phyloP scores from a whole-genome alignment of 768 basidiomycete species.

The Lactarius hengduanensis region DNA sequence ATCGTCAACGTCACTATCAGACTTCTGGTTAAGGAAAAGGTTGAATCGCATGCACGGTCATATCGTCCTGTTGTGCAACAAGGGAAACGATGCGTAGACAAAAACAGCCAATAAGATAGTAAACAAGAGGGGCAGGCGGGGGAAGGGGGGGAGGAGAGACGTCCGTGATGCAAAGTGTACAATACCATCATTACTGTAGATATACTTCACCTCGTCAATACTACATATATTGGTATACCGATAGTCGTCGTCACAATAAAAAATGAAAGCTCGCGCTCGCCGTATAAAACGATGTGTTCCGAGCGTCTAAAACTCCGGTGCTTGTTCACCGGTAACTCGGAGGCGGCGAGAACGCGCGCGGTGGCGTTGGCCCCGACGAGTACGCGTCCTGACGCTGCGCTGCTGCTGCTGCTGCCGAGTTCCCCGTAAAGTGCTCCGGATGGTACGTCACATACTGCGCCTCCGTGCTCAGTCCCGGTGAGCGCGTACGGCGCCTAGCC shows the following conservation, averaged over 20 bases:
- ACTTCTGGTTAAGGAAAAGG: no score
- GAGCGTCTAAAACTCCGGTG: not conserved
- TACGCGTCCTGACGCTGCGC: not conserved
- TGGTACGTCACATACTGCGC: constrained; percentile 1
- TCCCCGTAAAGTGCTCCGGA: not conserved
- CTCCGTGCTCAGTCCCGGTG: not conserved
- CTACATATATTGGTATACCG: not conserved
- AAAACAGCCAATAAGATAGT: not conserved
- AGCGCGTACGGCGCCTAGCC: not conserved
- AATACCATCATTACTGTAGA: not conserved
- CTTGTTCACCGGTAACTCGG: constrained; percentile 10
- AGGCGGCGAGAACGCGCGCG: constrained; percentile 10
- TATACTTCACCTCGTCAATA: constrained; percentile 1
- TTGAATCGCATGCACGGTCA: no score
- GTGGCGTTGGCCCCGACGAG: not conserved
- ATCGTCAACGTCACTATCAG: no score
- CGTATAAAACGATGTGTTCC: no score
- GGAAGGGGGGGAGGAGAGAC: not conserved
- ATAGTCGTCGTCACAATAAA: constrained; percentile 2
- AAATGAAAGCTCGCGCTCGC: not conserved
- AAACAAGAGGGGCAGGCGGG: not conserved
- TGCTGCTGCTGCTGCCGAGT: not conserved
- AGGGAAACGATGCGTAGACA: not conserved
- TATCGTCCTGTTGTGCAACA: not conserved
- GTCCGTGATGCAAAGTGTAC: not conserved